phyloP scores from a whole-genome alignment of 2,329 filamentous ascomycete genomes.

The Purpureocillium takamizusanense region DNA sequence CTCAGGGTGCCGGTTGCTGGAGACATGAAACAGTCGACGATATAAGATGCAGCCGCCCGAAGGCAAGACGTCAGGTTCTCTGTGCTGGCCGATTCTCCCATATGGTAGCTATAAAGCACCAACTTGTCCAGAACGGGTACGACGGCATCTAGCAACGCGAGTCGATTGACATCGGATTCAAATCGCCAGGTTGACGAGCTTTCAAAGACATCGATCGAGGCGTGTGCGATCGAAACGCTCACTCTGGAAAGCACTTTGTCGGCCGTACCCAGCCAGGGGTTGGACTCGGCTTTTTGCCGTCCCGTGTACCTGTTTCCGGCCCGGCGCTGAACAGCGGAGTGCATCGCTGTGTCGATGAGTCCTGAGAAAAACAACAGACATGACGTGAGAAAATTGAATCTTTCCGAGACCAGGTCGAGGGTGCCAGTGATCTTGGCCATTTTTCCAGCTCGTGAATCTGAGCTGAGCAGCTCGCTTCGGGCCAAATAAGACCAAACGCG shows the following conservation, averaged over 20 bases:
- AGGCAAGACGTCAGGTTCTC: slow-evolving; percentile 51
- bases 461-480: slow-evolving; percentile 69
- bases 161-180: slow-evolving; percentile 55
- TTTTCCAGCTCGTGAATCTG: slow-evolving; percentile 66
- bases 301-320: slow-evolving; percentile 38
- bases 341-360: slow-evolving; percentile 67
- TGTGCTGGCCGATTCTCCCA: slow-evolving; percentile 49
- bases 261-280: slow-evolving; percentile 62
- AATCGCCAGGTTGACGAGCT: slow-evolving; percentile 84
- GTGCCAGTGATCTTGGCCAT: slow-evolving; percentile 73
- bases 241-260: slow-evolving; percentile 69
- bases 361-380: slow-evolving; percentile 66
- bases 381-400: slow-evolving; percentile 68
- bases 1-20: slow-evolving; percentile 60
- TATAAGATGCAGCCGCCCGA: slow-evolving; percentile 62
- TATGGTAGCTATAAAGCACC: slow-evolving; percentile 63
- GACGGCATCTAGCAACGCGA: slow-evolving; percentile 59
- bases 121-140: slow-evolving; percentile 63
- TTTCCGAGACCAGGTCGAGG: slow-evolving; percentile 67
- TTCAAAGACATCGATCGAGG: slow-evolving; percentile 75
- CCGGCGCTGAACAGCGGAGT: slow-evolving; percentile 59
- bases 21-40: slow-evolving; percentile 69
- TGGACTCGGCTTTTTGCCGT: slow-evolving; percentile 36
- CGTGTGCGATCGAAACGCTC: slow-evolving; percentile 62
- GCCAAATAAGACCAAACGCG: slow-evolving; percentile 86